These are phyloP conservation scores for Coccinonectria pachysandricola DNA, from an alignment of 2,329 filamentous ascomycete species.

Conservation along the genomic window DNA sequence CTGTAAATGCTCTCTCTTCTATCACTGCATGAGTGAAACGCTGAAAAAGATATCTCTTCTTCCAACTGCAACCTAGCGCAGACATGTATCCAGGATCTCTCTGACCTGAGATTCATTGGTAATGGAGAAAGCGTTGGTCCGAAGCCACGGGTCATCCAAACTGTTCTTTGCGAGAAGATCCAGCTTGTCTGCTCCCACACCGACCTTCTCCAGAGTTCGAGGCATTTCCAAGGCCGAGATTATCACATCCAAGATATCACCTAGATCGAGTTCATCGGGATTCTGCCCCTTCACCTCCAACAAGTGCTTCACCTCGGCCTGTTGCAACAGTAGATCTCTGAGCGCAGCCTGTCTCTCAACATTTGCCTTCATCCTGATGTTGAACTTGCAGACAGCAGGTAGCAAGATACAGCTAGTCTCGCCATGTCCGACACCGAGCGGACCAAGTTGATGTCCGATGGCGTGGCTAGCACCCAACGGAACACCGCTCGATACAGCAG, in stretches of 20 bases:
- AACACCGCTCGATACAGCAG: slow-evolving; percentile 28
- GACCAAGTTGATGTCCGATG: slow-evolving; percentile 43
- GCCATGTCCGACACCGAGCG: slow-evolving; percentile 47
- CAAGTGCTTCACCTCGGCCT: slow-evolving; percentile 4
- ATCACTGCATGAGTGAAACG: no score
- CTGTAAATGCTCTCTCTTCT: no score
- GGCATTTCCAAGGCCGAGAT: slow-evolving; percentile 44
- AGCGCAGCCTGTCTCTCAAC: slow-evolving; percentile 19
- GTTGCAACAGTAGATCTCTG: slow-evolving; percentile 6
- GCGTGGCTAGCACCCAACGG: slow-evolving; percentile 40
- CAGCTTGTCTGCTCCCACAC: slow-evolving; percentile 36
- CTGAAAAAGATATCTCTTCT: no score
- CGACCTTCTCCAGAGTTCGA: slow-evolving; percentile 39
- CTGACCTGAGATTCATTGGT: slow-evolving; percentile 35
- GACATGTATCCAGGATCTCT: slow-evolving; percentile 38
- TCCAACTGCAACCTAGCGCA: no score
- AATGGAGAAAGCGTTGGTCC: slow-evolving; percentile 40
- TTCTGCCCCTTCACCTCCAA: neutral
- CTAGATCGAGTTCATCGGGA: slow-evolving; percentile 28
- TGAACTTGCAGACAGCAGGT: slow-evolving; percentile 46
- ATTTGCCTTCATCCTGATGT: slow-evolving; percentile 22
- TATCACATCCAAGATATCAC: slow-evolving; percentile 40
- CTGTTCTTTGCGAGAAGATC: slow-evolving; percentile 37
- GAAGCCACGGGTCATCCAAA: slow-evolving; percentile 38
- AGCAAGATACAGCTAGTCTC: slow-evolving; percentile 38